These are phyloP conservation scores for Candida tunisiensis DNA, from an alignment of 1,139 yeast genomes.

Conservation along the genomic window DNA sequence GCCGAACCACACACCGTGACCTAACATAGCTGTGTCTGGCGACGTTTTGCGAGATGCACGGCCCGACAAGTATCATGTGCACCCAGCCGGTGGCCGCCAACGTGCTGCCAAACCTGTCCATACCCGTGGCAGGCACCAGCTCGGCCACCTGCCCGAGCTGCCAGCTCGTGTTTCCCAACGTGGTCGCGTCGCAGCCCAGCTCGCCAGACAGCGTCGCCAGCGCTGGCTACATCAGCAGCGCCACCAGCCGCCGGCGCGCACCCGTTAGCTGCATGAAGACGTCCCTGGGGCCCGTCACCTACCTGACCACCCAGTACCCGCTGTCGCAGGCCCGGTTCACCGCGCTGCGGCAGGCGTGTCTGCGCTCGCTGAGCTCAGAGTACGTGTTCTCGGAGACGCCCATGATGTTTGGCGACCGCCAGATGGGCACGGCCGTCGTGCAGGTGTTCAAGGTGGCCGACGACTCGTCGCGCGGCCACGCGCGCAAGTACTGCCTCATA, in stretches of 20 bases:
- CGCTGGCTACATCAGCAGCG: too few species aligned
- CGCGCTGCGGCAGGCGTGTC: slow-evolving; percentile 32
- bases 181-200: slow-evolving; percentile 3
- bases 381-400: slow-evolving; percentile 50
- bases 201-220: slow-evolving; percentile 2
- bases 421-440: slow-evolving; percentile 50
- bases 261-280: too few species aligned
- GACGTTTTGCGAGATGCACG: slow-evolving; percentile 79
- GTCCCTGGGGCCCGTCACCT: too few species aligned
- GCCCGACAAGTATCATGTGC: slow-evolving; percentile 62
- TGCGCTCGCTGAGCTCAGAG: slow-evolving; percentile 47
- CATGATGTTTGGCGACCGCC: slow-evolving; percentile 51
- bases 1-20: not conserved
- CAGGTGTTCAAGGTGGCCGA: slow-evolving; percentile 55
- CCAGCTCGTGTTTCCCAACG: slow-evolving; percentile 9
- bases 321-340: slow-evolving; percentile 33
- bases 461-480: slow-evolving; percentile 61
- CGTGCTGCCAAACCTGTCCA: too few species aligned
- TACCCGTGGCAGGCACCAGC: slow-evolving; percentile 15
- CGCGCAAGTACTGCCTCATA: slow-evolving; percentile 51
- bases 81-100: slow-evolving; percentile 44
- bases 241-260: too few species aligned
- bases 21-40: slow-evolving; percentile 33
- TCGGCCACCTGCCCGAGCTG: slow-evolving; percentile 11
- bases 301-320: slow-evolving; percentile 49